Conservation (phyloP, 495 filamentous ascomycete species). For the Coniosporium apollinis region DNA sequence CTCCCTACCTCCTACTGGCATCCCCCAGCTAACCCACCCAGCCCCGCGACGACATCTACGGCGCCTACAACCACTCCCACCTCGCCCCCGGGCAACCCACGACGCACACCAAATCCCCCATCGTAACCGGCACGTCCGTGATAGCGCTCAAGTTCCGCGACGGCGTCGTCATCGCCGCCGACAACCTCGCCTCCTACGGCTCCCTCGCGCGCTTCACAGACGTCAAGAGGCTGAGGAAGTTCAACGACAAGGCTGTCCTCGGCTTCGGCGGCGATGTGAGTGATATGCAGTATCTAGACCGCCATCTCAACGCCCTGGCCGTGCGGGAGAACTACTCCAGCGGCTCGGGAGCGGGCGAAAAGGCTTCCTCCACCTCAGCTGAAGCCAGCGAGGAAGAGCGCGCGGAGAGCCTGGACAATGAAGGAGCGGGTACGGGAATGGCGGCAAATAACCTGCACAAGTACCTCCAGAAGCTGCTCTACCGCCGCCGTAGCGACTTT, state of each 20-base stretch:
- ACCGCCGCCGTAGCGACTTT: constrained; percentile 84
- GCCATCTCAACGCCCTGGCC: constrained; percentile 67
- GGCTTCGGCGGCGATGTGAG: constrained; percentile 89
- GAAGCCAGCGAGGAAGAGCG: neutral
- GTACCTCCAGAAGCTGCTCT: constrained; percentile 86
- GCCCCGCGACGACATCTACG: constrained; percentile 93
- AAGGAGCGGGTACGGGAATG: constrained; percentile 32
- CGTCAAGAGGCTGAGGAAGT: constrained; percentile 73
- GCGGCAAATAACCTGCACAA: constrained; percentile 90
- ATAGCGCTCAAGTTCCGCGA: constrained; percentile 87
- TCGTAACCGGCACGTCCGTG: constrained; percentile 93
- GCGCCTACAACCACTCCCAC: constrained; percentile 74
- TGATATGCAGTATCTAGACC: constrained; percentile 96
- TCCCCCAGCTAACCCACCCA: constrained; percentile 21
- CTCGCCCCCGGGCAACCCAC: constrained; percentile 55
- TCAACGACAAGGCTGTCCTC: constrained; percentile 58
- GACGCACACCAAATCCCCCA: constrained; percentile 72
- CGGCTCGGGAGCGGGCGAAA: constrained; percentile 24
- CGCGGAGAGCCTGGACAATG: constrained; percentile 1
- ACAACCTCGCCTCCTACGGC: constrained; percentile 98
- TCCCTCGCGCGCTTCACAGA: constrained; percentile 93
- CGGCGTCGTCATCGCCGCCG: constrained; percentile 88
- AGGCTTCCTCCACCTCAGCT: constrained; percentile 12
- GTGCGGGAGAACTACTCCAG: constrained; percentile 69
- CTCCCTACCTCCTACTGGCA: constrained; percentile 1